A percentile compares a stretch with the other conserved stretches of the same genome.
These are phyloP conservation scores for Fusarium tjaetaba DNA, from an alignment of 2,329 filamentous ascomycete genomes.

Conservation along the genomic window DNA sequence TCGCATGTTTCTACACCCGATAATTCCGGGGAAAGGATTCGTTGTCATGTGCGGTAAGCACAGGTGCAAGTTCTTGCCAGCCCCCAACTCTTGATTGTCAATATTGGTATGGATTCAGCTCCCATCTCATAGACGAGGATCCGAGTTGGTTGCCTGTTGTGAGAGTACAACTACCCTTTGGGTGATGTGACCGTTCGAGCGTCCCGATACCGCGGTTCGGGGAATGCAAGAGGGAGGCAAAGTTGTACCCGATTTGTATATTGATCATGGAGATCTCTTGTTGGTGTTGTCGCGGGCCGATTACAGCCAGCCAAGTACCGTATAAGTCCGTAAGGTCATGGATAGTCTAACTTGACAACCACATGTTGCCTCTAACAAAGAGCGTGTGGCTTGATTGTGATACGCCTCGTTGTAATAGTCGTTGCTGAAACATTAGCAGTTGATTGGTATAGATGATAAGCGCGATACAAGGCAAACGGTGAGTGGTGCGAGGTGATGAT, in stretches of 20 bases:
- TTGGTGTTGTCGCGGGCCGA: constrained; percentile 24
- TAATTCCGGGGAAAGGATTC: not conserved
- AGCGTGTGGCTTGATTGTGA: constrained; percentile 10
- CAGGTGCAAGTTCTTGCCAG: constrained; percentile 5
- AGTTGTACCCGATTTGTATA: constrained; percentile 5
- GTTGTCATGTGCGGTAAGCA: constrained; percentile 2
- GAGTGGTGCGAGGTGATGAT: constrained; percentile 4
- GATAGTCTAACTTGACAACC: not conserved
- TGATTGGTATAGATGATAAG: constrained; percentile 10
- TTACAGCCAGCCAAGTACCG: constrained; percentile 10
- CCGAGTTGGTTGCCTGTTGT: constrained; percentile 19
- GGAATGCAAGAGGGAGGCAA: constrained; percentile 26
- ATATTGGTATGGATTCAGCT: constrained; percentile 8
- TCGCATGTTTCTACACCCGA: constrained; percentile 2
- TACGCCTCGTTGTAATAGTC: constrained; percentile 2
- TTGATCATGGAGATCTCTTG: not conserved
- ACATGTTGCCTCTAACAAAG: not conserved
- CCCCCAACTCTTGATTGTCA: not conserved
- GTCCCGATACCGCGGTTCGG: constrained; percentile 34
- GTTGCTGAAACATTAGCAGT: not conserved
- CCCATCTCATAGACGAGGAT: not conserved
- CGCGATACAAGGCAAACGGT: constrained; percentile 8
- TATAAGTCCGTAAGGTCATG: not conserved
- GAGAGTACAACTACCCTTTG: constrained; percentile 6
- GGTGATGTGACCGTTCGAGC: constrained; percentile 18